Conservation (phyloP, 306 rosid species). For the Carpinus fangiana region DNA sequence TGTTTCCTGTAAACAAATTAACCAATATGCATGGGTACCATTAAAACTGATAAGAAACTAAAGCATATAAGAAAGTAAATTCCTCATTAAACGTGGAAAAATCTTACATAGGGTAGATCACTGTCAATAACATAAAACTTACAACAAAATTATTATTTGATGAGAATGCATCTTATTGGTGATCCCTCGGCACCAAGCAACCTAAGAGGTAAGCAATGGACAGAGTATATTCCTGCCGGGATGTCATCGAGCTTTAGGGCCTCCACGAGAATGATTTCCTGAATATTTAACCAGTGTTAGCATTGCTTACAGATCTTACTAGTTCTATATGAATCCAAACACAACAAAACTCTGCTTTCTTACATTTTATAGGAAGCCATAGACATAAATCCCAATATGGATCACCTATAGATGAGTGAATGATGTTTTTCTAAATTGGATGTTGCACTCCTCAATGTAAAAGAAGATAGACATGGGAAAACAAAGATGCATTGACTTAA, state of each 20-base stretch:
- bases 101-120: neutral
- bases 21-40: neutral
- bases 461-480: neutral
- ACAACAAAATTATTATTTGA: constrained; percentile 37
- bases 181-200: constrained; percentile 90
- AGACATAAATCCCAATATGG: neutral
- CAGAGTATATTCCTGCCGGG: constrained; percentile 61
- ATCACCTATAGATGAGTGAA: neutral
- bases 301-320: constrained; percentile 13
- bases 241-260: constrained; percentile 72
- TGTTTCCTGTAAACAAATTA: constrained; percentile 12
- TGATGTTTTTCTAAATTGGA: neutral
- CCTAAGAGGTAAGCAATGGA: constrained; percentile 84
- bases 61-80: no score
- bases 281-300: constrained; percentile 26
- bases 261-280: constrained; percentile 91
- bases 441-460: neutral
- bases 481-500: neutral
- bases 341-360: constrained; percentile 8
- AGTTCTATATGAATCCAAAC: constrained; percentile 17
- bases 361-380: neutral
- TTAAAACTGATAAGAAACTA: neutral
- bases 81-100: no score
- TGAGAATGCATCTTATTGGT: constrained; percentile 85
- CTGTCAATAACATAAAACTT: neutral